These are phyloP conservation scores for Ogataea sp. DNA, from an alignment of 805 yeast species.

Conservation along the genomic window DNA sequence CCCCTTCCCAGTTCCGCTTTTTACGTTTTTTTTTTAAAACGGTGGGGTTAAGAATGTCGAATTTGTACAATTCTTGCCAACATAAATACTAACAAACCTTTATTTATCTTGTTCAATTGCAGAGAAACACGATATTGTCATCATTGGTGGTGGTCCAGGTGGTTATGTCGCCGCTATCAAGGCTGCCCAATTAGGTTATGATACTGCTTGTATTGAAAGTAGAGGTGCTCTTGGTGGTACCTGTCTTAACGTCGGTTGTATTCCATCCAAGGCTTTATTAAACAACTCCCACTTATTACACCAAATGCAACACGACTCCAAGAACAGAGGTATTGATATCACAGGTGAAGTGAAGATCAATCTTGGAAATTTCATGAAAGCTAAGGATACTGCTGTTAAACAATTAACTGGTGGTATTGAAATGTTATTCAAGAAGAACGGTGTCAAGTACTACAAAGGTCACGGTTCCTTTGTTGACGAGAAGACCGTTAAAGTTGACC, in stretches of 20 bases:
- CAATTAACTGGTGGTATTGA: constrained; percentile 93
- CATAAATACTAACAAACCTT: constrained; percentile 11
- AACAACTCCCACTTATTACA: constrained; percentile 94
- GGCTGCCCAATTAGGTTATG: constrained; percentile 92
- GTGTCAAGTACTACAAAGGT: constrained; percentile 92
- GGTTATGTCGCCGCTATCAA: constrained; percentile 99
- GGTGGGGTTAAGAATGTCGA: too few relatives aligned
- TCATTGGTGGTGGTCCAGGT: constrained; percentile 99
- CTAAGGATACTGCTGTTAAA: constrained; percentile 84
- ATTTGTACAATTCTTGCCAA: too few relatives aligned
- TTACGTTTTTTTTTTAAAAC: neutral
- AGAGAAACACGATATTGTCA: constrained; percentile 77
- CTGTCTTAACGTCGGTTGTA: constrained; percentile 97
- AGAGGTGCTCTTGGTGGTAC: constrained; percentile 98
- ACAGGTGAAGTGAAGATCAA: constrained; percentile 61
- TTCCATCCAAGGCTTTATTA: constrained; percentile 92
- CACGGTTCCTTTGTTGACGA: constrained; percentile 82
- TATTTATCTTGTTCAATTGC: neutral
- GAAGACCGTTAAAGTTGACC: constrained; percentile 68
- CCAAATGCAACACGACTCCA: constrained; percentile 77
- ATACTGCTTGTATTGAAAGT: constrained; percentile 95
- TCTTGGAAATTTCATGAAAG: constrained; percentile 74
- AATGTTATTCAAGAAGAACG: constrained; percentile 90
- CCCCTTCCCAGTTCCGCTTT: neutral
- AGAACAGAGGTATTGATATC: constrained; percentile 84